Evolutionary conservation across 805 yeast species (phyloP), one percentile per base, ranked within the genome.

Genomic region (Yamadazyma laniorum): DNA sequence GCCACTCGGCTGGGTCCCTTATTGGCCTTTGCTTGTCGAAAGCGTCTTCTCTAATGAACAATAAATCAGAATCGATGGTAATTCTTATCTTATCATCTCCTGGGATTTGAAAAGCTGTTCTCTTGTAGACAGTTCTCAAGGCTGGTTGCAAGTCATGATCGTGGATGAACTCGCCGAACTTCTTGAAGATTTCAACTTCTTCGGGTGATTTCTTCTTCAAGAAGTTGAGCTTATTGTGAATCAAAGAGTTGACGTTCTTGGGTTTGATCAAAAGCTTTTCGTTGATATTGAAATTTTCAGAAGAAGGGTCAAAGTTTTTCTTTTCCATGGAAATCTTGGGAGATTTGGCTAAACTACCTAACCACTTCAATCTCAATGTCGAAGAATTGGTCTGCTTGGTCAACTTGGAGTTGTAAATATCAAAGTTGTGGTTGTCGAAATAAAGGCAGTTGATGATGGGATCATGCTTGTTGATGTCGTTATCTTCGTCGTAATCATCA

Each of bases 21-120:
- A 89, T 84, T 13, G 99, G 98, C 50, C 90, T 76, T 47, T 79
- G 80, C 31, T 72, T 64, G 60, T 90, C 96, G 55, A 91, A 84
- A 0, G 91, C 65, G 59, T 91, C 98, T 59, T 91, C 99, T 52
- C 98, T 79, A 44, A 91, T 82, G 56, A 86, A 90, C 36, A 82
- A 56, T 40, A 93, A 79, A 58, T 93, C 93, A 12, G 95, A 83
- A 63, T 91, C 98, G 47, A 91, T 86, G 30, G 86, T 82, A 44
- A 93, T 81, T 58, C 98, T 80, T 26, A 90, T 83, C 55, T 91
- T 78, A 59, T 90, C 95, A 59, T 93, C 98, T 42, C 97, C 97
- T 3, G 99, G 99, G 52, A 91, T 91, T 70, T 91, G 97, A 71
- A 93, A 91, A 2, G 98, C 98, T 5, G 96, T 86, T 61, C 98